Percentiles rank a stretch among this genome's conserved stretches.
These are phyloP conservation scores for Galerina sulciceps DNA, from an alignment of 768 basidiomycete genomes.

Conservation along the genomic window DNA sequence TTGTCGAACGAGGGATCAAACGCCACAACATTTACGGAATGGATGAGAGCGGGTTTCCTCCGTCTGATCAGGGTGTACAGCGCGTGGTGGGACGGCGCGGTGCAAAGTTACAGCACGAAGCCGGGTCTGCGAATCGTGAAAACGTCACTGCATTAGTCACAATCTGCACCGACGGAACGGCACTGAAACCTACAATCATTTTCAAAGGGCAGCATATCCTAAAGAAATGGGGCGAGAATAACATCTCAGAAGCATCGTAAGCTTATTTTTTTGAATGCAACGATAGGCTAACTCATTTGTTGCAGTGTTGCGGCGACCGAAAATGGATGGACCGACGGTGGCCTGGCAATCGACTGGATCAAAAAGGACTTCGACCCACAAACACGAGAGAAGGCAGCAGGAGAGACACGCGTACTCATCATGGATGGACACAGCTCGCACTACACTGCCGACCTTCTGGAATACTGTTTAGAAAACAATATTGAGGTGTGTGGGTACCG, in stretches of 20 bases:
- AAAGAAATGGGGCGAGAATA: slow-evolving; percentile 36
- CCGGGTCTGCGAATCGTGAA: slow-evolving; percentile 32
- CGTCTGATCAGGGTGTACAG: slow-evolving; percentile 27
- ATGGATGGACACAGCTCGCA: slow-evolving; percentile 41
- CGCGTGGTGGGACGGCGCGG: slow-evolving; percentile 31
- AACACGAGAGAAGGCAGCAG: slow-evolving; percentile 38
- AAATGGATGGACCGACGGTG: no score
- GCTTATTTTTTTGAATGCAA: slow-evolving; percentile 11
- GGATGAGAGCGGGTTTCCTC: slow-evolving; percentile 40
- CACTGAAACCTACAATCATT: slow-evolving; percentile 35
- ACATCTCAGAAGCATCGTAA: slow-evolving; percentile 37
- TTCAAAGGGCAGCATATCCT: slow-evolving; percentile 40
- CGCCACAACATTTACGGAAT: slow-evolving; percentile 35
- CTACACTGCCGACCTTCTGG: slow-evolving; percentile 28
- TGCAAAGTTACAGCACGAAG: slow-evolving; percentile 33
- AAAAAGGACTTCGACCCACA: slow-evolving; percentile 19
- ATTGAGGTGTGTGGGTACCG: slow-evolving; percentile 43
- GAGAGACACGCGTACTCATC: slow-evolving; percentile 32
- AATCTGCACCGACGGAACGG: slow-evolving; percentile 44
- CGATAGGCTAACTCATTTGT: no score
- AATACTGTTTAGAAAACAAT: slow-evolving; percentile 35
- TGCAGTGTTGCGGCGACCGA: no score
- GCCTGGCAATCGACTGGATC: no score
- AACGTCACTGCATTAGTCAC: slow-evolving; percentile 41
- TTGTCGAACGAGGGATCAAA: slow-evolving; percentile 23